phyloP scores from a whole-genome alignment of 2,329 filamentous ascomycete species.

The Domatiomyces globalis region DNA sequence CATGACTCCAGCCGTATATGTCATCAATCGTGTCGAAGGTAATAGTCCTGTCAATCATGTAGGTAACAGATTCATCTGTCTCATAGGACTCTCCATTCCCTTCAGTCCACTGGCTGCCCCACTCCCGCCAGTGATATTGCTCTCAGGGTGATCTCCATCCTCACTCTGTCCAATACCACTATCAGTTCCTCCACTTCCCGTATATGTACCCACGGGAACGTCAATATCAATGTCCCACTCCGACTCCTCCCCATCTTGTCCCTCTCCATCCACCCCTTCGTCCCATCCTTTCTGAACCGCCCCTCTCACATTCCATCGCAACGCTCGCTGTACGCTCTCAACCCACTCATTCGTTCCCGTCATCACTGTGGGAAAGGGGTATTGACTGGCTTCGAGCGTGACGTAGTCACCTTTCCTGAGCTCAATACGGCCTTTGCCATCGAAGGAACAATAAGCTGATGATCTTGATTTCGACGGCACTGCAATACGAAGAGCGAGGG shows the following conservation, averaged over 20 bases:
- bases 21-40: neutral
- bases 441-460: constrained; percentile 92
- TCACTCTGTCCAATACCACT: constrained; percentile 46
- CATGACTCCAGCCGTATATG: neutral
- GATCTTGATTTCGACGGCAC: constrained; percentile 75
- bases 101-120: constrained; percentile 26
- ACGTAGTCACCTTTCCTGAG: constrained; percentile 88
- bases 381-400: constrained; percentile 88
- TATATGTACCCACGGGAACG: constrained; percentile 16
- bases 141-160: constrained; percentile 35
- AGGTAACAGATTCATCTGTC: constrained; percentile 60
- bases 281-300: constrained; percentile 81
- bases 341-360: constrained; percentile 90
- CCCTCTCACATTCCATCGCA: constrained; percentile 89
- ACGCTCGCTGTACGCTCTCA: constrained; percentile 77
- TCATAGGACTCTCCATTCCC: constrained; percentile 41
- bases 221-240: constrained; percentile 96
- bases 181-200: constrained; percentile 23
- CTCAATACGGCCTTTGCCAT: constrained; percentile 91
- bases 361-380: constrained; percentile 92
- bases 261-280: constrained; percentile 27
- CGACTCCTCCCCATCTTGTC: constrained; percentile 34
- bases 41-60: constrained; percentile 28
- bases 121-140: constrained; percentile 33
- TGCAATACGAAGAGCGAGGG: constrained; percentile 76